Evolutionary conservation across 2,329 filamentous ascomycete species (phyloP), one percentile per base, ranked within the genome.

Genomic region (Lojkania enalia): DNA sequence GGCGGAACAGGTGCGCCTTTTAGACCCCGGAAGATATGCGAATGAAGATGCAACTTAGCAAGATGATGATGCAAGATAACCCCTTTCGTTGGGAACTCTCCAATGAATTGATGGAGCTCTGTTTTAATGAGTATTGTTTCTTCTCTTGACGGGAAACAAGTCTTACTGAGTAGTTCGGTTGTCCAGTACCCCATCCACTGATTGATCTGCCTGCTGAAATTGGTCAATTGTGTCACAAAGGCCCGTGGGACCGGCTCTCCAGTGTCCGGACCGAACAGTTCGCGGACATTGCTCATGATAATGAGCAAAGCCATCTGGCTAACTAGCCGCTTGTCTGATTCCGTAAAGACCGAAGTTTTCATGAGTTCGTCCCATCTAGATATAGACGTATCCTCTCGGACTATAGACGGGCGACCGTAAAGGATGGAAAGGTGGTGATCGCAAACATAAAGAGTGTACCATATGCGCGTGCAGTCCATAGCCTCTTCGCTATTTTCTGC

Each of bases 391-490:
- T 84, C 79, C 39, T 84, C 81, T 20, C 79, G 77, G 0, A 83
- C 78, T 6, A 83, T 77, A 0, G 80, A 77, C 1, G 79, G 78
- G 2, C 82, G 72, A 2, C 80, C 80, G 42, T 85, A 84, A 0
- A 83, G 68, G 16, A 83, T 84, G 14, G 80, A 81, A 20, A 85
- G 80, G 60, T 86, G 83, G 49, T 84, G 82, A 55, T 86, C 83
- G 55, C 82, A 85, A 1, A 84, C 80, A 54, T 85, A 86, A 0
- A 63, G 36, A 6, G 61, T 41, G 60, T 83, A 85, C 82, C 82
- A 85, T 11, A 85, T 64, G 15, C 82, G 73, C 3, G 82, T 74
- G 25, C 77, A 75, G 45, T 83, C 79, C 44, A 74, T 71, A 0
- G 73, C 73, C 32, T 78, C 74, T 11, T 72, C 68, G 11, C 64